Evolutionary conservation across 805 yeast species (phyloP).

Genomic region (Schwanniomyces yamadae): DNA sequence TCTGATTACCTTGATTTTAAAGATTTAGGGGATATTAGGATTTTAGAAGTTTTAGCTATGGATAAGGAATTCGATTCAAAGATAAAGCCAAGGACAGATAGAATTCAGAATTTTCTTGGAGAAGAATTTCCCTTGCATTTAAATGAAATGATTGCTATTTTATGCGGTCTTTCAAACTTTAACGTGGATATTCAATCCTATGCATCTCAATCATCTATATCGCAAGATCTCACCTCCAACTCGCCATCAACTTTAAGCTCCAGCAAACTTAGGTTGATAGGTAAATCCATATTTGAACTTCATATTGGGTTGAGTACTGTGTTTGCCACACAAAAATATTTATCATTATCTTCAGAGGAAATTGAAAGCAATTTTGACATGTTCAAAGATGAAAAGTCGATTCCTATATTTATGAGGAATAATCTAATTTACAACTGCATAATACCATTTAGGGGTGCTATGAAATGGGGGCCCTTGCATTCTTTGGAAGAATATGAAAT

Average conservation of each 20-base stretch:
- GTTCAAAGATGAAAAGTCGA: conserved; percentile 16
- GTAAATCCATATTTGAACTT: conserved; percentile 21
- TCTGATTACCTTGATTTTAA: conserved; percentile 9
- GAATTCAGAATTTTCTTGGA: conserved; percentile 26
- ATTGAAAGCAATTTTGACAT: conserved; percentile 21
- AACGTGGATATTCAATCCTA: not conserved
- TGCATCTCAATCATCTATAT: conserved; percentile 1
- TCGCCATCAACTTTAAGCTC: conserved; percentile 11
- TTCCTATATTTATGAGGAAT: conserved; percentile 32
- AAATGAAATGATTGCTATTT: conserved; percentile 24
- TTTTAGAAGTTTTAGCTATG: conserved; percentile 9
- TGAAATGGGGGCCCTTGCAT: conserved; percentile 16
- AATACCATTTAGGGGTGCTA: conserved; percentile 33
- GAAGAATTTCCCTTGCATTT: conserved; percentile 20
- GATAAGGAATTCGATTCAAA: conserved; percentile 9
- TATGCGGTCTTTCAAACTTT: conserved; percentile 31
- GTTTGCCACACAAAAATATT: conserved; percentile 27
- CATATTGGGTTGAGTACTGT: conserved; percentile 24
- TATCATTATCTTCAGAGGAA: conserved; percentile 29
- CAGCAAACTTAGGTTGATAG: conserved; percentile 26
- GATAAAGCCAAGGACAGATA: conserved; percentile 13
- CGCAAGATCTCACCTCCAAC: conserved; percentile 2
- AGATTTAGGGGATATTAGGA: conserved; percentile 10
- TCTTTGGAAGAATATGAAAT: conserved; percentile 8
- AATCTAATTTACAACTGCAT: conserved; percentile 25